These are phyloP conservation scores for Neurospora sp. DNA, from an alignment of 495 filamentous ascomycete genomes.

Conservation along the genomic window DNA sequence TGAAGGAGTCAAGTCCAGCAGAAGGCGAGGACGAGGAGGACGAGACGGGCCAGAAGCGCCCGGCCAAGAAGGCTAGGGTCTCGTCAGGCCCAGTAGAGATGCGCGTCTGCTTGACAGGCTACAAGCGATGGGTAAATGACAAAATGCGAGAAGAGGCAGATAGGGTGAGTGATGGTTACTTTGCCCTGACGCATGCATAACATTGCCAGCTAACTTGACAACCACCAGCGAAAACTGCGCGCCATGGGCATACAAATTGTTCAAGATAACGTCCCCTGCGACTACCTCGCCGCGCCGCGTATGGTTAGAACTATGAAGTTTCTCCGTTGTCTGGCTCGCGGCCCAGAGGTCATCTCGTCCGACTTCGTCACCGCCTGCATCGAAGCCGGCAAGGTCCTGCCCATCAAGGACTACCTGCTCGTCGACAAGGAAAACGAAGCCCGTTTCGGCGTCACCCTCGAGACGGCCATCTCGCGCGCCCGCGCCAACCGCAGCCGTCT, in stretches of 20 bases:
- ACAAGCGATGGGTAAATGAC: constrained; percentile 62
- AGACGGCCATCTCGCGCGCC: constrained; percentile 54
- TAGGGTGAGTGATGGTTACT: constrained; percentile 46
- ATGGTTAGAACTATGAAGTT: constrained; percentile 91
- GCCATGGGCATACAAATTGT: constrained; percentile 74
- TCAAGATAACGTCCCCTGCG: constrained; percentile 60
- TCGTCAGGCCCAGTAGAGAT: constrained; percentile 49
- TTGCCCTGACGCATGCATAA: neutral
- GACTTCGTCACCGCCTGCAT: constrained; percentile 74
- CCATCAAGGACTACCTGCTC: constrained; percentile 52
- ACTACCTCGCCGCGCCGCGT: constrained; percentile 77
- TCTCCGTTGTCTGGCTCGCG: constrained; percentile 70
- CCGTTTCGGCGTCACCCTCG: constrained; percentile 55
- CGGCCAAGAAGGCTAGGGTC: constrained; percentile 54
- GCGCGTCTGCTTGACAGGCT: constrained; percentile 68
- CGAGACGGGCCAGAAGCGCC: constrained; percentile 34
- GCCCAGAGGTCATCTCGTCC: constrained; percentile 60
- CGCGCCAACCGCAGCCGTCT: constrained; percentile 65
- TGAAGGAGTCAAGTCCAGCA: constrained; percentile 22
- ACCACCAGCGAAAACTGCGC: constrained; percentile 62
- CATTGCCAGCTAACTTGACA: constrained; percentile 10
- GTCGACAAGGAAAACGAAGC: constrained; percentile 61
- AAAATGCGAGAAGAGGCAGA: constrained; percentile 64
- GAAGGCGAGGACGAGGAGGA: constrained; percentile 32
- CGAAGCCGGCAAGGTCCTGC: constrained; percentile 41